Base-by-base conservation (phyloP, 2,329 filamentous ascomycete species). In the Aspergillus tanneri region DNA sequence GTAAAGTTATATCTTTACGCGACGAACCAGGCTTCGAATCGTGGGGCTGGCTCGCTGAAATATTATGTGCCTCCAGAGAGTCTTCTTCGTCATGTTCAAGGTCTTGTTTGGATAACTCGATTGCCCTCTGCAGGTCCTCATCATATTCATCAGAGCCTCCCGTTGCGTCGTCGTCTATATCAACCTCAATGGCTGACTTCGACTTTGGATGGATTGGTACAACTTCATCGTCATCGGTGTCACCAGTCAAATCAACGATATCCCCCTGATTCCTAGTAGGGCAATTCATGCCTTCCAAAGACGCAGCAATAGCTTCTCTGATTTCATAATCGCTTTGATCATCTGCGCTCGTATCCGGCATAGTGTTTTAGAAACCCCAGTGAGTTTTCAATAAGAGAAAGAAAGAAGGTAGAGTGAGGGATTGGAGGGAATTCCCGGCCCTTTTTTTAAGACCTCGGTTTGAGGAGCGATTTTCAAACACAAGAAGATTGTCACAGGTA, bases 51-150 rank as follows among this genome's bases (percentile, higher is more conserved):
- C 22, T 39, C 3, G 32, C 28, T 28, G 42, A 21, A 35, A 30
- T 45, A 24, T n/a, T 16, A 7, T 23, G 18, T 18, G 14, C 2
- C 24, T 34, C 37, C 10, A 25, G 35, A 6, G 46, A 16, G 4
- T 8, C 9, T 5, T 50, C 7, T 35, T 56, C 47, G 27, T 53
- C 23, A 24, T 53, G 28, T 46, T 52, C 34, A 45, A 52, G n/a
- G 5, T 53, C 41, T 45, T 69, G 54, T 49, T 70, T 49, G 38
- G 69, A 69, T 28, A 71, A 25, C 14, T 61, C 58, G 49, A 72
- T 64, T 34, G 71, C 63, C 49, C 49, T 56, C 36, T 65, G 65
- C 10, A 73, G 49, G 8, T 70, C 65, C 35, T 71, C 69, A 25
- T 72, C 69, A 0, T 63, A 3, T 38, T 36, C 42, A 28, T 11